Conservation (phyloP, 768 basidiomycete genomes). For the Coprinopsis strossmayeri region DNA sequence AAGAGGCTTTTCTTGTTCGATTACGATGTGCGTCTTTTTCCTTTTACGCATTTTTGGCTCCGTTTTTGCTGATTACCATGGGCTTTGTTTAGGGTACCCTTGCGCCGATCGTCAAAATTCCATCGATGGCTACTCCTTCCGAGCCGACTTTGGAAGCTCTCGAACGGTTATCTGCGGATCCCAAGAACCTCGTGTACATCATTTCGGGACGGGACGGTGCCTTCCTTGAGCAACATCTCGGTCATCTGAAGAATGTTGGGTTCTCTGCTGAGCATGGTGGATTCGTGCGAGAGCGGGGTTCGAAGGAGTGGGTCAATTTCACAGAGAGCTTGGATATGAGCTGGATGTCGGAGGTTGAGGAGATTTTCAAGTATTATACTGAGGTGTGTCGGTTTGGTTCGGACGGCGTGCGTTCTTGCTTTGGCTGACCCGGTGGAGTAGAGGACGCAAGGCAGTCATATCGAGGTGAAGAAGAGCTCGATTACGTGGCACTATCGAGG, state of each 20-base stretch:
- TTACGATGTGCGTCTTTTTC: slow-evolving; percentile 68
- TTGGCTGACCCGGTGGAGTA: slow-evolving; percentile 19
- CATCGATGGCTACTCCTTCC: slow-evolving; percentile 81
- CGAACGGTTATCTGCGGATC: slow-evolving; percentile 64
- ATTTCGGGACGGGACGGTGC: slow-evolving; percentile 93
- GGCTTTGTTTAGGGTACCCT: slow-evolving; percentile 86
- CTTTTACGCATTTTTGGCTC: slow-evolving; percentile 3
- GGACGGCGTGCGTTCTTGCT: background rate
- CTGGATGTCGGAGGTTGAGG: slow-evolving; percentile 94
- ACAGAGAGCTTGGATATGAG: slow-evolving; percentile 93
- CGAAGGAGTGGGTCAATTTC: slow-evolving; percentile 72
- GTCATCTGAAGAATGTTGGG: slow-evolving; percentile 74
- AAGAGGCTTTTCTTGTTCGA: slow-evolving; percentile 93
- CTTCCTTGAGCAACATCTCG: slow-evolving; percentile 90
- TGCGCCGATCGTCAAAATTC: slow-evolving; percentile 93
- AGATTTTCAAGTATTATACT: slow-evolving; percentile 95
- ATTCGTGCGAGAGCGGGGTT: slow-evolving; percentile 75
- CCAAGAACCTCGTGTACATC: slow-evolving; percentile 90
- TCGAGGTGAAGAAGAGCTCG: slow-evolving; percentile 95
- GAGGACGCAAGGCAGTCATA: slow-evolving; percentile 92
- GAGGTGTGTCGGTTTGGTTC: slow-evolving; percentile 57
- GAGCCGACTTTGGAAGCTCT: slow-evolving; percentile 69
- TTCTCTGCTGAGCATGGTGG: slow-evolving; percentile 96
- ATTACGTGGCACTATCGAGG: slow-evolving; percentile 98
- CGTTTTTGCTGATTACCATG: too few species aligned